These are phyloP conservation scores for Hymenoscyphus fraxineus DNA, from an alignment of 2,329 filamentous ascomycete genomes.

Conservation along the genomic window DNA sequence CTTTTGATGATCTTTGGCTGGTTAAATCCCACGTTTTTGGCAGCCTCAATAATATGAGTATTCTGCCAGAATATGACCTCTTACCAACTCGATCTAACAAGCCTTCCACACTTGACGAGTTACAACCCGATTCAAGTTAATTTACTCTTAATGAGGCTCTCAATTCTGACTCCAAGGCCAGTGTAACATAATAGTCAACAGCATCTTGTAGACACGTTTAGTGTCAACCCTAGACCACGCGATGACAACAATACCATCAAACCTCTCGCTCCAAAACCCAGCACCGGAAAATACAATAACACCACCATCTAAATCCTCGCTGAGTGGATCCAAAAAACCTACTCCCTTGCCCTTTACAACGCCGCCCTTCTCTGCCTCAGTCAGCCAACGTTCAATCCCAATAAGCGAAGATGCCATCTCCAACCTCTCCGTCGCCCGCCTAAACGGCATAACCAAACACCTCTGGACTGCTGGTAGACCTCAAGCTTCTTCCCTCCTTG, in stretches of 20 bases:
- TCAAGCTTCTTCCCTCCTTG: not conserved
- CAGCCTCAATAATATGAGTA: too few species aligned
- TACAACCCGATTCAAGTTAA: too few species aligned
- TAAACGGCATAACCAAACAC: constrained; percentile 13
- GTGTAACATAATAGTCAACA: not conserved
- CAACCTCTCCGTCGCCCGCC: constrained; percentile 22
- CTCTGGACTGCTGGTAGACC: constrained; percentile 19
- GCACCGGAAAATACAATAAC: not conserved
- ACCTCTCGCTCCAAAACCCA: not conserved
- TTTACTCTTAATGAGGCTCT: too few species aligned
- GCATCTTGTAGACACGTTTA: not conserved
- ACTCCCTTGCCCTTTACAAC: not conserved
- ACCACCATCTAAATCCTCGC: not conserved
- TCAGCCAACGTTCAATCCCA: constrained; percentile 2
- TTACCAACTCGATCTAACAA: too few species aligned
- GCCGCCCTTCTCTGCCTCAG: not conserved
- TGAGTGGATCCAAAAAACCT: not conserved
- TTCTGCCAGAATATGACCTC: too few species aligned
- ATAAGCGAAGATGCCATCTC: constrained; percentile 4
- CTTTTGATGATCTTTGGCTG: not conserved
- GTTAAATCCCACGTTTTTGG: too few species aligned
- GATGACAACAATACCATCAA: not conserved
- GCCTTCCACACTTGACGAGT: too few species aligned
- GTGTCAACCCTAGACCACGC: not conserved
- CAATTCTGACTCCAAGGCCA: too few species aligned